phyloP scores from a whole-genome alignment of 805 yeast genomes.

The Candida insectalens region DNA sequence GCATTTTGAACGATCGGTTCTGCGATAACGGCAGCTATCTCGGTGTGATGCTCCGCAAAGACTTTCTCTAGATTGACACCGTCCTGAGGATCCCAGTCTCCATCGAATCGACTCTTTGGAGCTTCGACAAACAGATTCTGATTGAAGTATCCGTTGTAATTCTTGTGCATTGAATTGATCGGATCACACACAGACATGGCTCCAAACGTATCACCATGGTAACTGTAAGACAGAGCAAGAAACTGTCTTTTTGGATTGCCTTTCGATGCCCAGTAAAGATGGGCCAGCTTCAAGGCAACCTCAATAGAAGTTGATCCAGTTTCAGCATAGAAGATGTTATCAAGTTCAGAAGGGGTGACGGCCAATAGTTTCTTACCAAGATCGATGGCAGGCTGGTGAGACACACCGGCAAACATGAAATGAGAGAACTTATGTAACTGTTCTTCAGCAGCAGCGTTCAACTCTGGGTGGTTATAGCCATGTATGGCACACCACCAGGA shows the following conservation, averaged over 20 bases:
- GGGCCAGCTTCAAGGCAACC: slow-evolving; percentile 5
- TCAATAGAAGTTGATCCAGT: slow-evolving; percentile 6
- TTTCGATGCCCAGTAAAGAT: slow-evolving; percentile 5
- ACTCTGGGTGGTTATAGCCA: slow-evolving; percentile 6
- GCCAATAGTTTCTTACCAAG: slow-evolving; percentile 2
- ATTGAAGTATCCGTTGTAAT: no score
- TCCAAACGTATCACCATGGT: no score
- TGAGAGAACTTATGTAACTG: slow-evolving; percentile 5
- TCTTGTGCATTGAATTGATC: no score
- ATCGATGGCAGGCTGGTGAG: slow-evolving; percentile 5
- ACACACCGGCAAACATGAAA: slow-evolving; percentile 6
- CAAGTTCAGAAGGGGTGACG: slow-evolving; percentile 2
- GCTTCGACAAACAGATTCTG: no score
- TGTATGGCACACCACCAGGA: slow-evolving; percentile 7
- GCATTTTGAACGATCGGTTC: no score
- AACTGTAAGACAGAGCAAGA: slow-evolving; percentile 5
- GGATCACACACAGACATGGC: no score
- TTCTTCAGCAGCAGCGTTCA: slow-evolving; percentile 4
- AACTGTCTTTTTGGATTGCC: slow-evolving; percentile 1
- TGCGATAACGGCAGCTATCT: no score
- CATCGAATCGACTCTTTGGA: no score
- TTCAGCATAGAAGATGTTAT: slow-evolving; percentile 5
- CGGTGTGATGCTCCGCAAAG: no score
- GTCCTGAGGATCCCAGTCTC: no score
- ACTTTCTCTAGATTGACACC: no score